These are phyloP conservation scores for Scheffersomyces stipitis DNA, from an alignment of 805 yeast species.

Conservation along the genomic window DNA sequence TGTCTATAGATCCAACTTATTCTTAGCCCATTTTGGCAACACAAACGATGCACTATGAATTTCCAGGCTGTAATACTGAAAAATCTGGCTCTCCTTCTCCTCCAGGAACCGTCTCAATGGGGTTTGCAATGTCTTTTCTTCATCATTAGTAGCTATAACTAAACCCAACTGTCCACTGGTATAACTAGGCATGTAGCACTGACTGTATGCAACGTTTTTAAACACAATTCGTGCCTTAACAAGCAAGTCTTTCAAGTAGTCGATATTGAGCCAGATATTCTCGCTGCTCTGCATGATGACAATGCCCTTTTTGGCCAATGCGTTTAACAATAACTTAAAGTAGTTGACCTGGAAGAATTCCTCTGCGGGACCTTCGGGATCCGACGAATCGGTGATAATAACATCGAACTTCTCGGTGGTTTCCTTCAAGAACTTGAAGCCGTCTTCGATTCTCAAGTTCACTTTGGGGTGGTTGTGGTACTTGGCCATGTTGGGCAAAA, in stretches of 20 bases:
- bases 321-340: conserved; percentile 63
- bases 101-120: conserved; percentile 52
- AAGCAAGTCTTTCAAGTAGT: conserved; percentile 49
- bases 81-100: conserved; percentile 47
- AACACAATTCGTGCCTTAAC: conserved; percentile 55
- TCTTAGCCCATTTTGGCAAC: conserved; percentile 76
- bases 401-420: conserved; percentile 63
- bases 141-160: conserved; percentile 66
- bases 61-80: conserved; percentile 63
- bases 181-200: conserved; percentile 83
- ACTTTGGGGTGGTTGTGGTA: conserved; percentile 65
- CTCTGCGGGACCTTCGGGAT: conserved; percentile 95
- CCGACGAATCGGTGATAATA: conserved; percentile 88
- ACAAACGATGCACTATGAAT: conserved; percentile 75
- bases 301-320: conserved; percentile 59
- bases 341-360: conserved; percentile 79
- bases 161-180: conserved; percentile 88
- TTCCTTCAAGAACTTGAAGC: conserved; percentile 69
- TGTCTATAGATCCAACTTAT: conserved; percentile 17
- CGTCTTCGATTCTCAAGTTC: conserved; percentile 71
- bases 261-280: conserved; percentile 71
- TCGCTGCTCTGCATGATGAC: conserved; percentile 80
- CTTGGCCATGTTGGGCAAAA: conserved; percentile 73
- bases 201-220: conserved; percentile 61
- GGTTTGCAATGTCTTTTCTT: conserved; percentile 39